Evolutionary conservation across 352 stramenopile species (phyloP), one percentile per base, ranked within the genome.

Genomic region (Pythium sukuiense): DNA sequence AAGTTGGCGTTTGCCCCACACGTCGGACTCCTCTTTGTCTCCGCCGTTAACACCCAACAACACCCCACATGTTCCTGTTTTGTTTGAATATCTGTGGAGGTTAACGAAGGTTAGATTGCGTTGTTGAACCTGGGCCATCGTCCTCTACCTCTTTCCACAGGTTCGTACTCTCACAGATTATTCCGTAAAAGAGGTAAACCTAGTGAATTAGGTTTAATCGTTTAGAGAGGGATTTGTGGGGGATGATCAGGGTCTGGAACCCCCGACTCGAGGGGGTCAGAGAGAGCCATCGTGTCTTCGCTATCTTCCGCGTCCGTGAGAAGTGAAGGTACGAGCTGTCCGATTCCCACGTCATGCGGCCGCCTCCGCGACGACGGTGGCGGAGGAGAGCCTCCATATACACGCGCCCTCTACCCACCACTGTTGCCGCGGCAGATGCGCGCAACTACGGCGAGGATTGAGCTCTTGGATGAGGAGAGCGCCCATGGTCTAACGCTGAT

Each of bases 21-120:
- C 63, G 63, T 69, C 63, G 55, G 43, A 61, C 63, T 69, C 63
- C 46, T 60, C 37, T 63, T 64, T 63, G 63, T 69, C 45, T 67
- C 65, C 59, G 59, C 35, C 65, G 65, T 72, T 67, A 72, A 72
- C 65, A 41, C 13, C 65, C 65, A 14, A 35, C 30, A 61, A 65
- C 56, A n/a, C 8, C 32, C 56, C 2, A 58, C n/a, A 39, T 46
- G n/a, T 41, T 18, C 6, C 18, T 12, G 18, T 0, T 33, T 50
- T 54, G 24, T 18, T 33, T 43, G 13, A 8, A 26, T 26, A n/a
- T 7, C 39, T n/a, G 5, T 52, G 61, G 52, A 46, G 46, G 65
- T 71, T 63, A 63, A 52, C 9, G 56, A 49, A 61, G 24, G 63
- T 70, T 69, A 58, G 41, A 60, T 20, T 3, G 3, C 13, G 3